A percentile compares a stretch with the other conserved stretches of the same genome.
Evolutionary conservation across 1,284 basidiomycete species (phyloP).

Genomic region (Leccinum fallax): DNA sequence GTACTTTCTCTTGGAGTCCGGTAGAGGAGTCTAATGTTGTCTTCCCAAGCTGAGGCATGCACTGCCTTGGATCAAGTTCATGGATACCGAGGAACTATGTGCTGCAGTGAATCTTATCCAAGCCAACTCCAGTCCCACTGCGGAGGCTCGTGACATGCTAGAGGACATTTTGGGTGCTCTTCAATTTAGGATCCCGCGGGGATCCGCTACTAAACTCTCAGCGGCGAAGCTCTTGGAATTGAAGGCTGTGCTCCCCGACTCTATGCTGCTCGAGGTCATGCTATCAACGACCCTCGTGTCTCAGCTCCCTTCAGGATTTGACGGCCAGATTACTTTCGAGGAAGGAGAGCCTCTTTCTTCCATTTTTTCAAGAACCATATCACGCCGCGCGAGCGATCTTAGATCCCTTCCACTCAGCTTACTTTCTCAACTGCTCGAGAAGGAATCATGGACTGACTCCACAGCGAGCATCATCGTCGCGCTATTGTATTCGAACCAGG

Average conservation of each 20-base stretch:
- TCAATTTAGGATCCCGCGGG: conserved; percentile 15
- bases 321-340: conserved; percentile 34
- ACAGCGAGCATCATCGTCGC: conserved; percentile 43
- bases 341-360: conserved; percentile 18
- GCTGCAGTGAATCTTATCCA: conserved; percentile 32
- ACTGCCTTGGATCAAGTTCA: conserved; percentile 52
- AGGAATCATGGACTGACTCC: conserved; percentile 43
- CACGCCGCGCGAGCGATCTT: conserved; percentile 27
- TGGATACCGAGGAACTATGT: conserved; percentile 41
- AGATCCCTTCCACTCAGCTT: conserved; percentile 27
- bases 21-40: background rate
- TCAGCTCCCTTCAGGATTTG: conserved; percentile 45
- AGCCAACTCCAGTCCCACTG: conserved; percentile 26
- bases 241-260: conserved; percentile 38
- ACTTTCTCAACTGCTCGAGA: conserved; percentile 38
- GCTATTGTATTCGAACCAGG: conserved; percentile 44
- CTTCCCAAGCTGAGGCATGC: conserved; percentile 36
- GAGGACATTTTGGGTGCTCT: conserved; percentile 32
- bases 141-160: conserved; percentile 31
- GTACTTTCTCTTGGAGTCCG: no score
- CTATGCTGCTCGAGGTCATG: conserved; percentile 46
- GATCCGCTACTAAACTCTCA: conserved; percentile 26
- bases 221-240: conserved; percentile 40
- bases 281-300: conserved; percentile 46
- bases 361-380: conserved; percentile 28